phyloP scores from a whole-genome alignment of 148 eudicot species.

The Camellia lanceoleosa region DNA sequence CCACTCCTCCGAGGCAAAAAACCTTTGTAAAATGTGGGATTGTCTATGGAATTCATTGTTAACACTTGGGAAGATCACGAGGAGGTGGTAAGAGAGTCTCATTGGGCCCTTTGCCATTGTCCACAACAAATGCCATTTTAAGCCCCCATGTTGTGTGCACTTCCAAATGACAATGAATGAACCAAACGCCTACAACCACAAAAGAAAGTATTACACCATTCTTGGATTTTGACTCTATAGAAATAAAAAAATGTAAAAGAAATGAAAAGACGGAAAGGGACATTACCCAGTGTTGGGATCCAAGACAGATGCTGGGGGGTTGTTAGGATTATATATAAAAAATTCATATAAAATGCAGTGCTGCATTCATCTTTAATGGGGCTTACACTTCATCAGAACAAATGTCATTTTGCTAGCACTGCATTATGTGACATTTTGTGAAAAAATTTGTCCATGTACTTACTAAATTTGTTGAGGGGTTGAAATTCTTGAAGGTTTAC shows the following conservation, averaged over 20 bases:
- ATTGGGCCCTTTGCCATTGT: constrained; percentile 36
- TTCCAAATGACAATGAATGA: constrained; percentile 36
- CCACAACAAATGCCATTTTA: constrained; percentile 41
- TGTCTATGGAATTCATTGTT: not conserved
- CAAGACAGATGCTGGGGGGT: too few species aligned
- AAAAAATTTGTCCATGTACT: too few species aligned
- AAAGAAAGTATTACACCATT: not conserved
- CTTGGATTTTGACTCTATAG: too few species aligned
- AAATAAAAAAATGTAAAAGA: too few species aligned
- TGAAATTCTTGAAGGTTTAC: not conserved
- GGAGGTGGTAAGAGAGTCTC: constrained; percentile 40
- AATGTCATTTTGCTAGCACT: not conserved
- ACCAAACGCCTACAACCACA: constrained; percentile 23
- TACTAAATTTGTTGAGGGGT: not conserved
- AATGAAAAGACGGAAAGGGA: too few species aligned
- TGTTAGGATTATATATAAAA: too few species aligned
- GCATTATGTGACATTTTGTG: not conserved
- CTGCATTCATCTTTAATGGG: too few species aligned
- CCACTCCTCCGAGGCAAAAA: not conserved
- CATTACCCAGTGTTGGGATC: too few species aligned
- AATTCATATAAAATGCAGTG: too few species aligned
- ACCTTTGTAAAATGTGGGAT: not conserved
- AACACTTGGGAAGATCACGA: constrained; percentile 37
- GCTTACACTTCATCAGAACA: too few species aligned
- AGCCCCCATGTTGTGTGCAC: constrained; percentile 44